Evolutionary conservation across 2,329 filamentous ascomycete genomes (phyloP).

Genomic region (Seiridium unicorne): DNA sequence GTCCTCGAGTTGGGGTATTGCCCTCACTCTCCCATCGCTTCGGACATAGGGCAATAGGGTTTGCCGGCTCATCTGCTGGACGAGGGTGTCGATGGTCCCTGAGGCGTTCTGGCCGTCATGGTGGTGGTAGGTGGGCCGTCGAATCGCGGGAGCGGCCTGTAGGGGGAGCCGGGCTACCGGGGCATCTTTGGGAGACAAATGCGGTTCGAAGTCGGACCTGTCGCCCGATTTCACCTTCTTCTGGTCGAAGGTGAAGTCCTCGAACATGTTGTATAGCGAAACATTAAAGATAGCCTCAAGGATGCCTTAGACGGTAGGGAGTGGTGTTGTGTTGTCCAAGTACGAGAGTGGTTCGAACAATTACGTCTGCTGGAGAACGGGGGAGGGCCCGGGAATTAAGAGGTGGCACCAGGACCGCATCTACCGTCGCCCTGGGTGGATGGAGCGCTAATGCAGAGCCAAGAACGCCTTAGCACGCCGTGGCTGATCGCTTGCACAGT

Average conservation of each 20-base stretch:
- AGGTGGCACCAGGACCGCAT: neutral
- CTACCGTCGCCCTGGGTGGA: neutral
- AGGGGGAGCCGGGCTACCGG: neutral
- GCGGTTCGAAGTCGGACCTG: conserved; percentile 16
- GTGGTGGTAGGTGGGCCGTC: neutral
- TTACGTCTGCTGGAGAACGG: neutral
- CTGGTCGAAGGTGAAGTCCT: conserved; percentile 19
- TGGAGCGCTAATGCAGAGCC: neutral
- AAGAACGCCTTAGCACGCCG: neutral
- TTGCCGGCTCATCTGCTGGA: conserved; percentile 18
- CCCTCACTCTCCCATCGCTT: neutral
- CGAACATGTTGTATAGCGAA: conserved; percentile 18
- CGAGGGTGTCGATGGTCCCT: conserved; percentile 15
- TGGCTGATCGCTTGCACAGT: neutral
- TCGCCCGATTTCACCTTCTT: conserved; percentile 21
- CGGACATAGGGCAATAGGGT: conserved; percentile 11
- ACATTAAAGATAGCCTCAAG: neutral
- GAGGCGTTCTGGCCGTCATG: neutral
- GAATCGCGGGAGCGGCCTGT: neutral
- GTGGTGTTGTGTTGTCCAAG: neutral
- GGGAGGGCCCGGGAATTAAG: neutral
- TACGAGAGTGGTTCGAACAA: neutral
- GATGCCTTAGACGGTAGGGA: neutral
- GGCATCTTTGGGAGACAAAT: conserved; percentile 12
- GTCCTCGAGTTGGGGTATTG: neutral